A percentile compares a stretch with the other conserved stretches of the same genome.
phyloP scores from a whole-genome alignment of 208 protist genomes.

The Acanthamoeba royreba region DNA sequence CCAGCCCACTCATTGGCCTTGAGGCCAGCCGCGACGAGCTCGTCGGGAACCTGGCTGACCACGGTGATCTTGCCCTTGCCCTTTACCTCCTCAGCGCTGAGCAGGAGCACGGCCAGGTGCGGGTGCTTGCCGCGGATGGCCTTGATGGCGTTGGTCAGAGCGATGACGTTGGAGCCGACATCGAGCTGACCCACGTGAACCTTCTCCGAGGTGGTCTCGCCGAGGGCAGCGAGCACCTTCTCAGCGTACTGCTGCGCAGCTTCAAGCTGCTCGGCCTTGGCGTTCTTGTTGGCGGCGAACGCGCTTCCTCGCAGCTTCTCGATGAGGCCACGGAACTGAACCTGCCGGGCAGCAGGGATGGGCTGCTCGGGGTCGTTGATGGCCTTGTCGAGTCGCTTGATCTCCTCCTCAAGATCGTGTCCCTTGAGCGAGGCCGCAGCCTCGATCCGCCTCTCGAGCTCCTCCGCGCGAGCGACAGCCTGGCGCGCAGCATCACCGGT shows the following conservation, averaged over 20 bases:
- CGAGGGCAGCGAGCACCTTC: neutral
- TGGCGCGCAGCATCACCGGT: conserved; percentile 66
- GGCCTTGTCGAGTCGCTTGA: neutral
- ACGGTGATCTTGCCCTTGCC: neutral
- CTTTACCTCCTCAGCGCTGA: conserved; percentile 13
- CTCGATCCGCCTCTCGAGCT: neutral
- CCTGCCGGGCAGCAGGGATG: neutral
- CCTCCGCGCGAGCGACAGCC: neutral
- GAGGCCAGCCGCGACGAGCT: neutral
- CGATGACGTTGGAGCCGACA: conserved; percentile 11
- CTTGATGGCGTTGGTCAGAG: conserved; percentile 42
- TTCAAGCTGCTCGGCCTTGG: conserved; percentile 34
- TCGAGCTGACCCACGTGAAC: neutral
- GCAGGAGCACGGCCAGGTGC: conserved; percentile 8
- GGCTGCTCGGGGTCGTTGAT: neutral
- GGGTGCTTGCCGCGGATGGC: conserved; percentile 46
- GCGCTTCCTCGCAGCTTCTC: conserved; percentile 7
- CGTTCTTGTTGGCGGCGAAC: neutral
- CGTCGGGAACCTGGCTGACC: neutral
- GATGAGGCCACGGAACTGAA: neutral
- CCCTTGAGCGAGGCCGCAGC: neutral
- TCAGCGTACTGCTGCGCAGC: conserved; percentile 30
- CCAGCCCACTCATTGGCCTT: conserved; percentile 58
- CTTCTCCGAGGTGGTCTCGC: neutral
- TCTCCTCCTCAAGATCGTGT: neutral